phyloP scores from a whole-genome alignment of 176 grass and related monocot genomes.

The Metroxylon sagu region DNA sequence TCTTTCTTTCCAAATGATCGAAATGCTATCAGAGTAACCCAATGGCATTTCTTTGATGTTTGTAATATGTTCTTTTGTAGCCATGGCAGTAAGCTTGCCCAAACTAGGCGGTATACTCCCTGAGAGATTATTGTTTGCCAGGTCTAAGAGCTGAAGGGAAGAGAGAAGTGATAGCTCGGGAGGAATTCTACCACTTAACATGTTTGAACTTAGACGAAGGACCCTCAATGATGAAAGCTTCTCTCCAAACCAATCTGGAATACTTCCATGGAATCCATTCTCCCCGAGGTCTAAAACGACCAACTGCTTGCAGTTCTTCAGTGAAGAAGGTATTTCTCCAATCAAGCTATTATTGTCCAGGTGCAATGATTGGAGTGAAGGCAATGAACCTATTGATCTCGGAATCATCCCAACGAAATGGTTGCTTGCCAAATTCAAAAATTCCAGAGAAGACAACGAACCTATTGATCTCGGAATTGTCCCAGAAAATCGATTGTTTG shows the following conservation, averaged over 20 bases:
- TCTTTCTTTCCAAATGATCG: background rate
- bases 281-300: background rate
- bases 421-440: background rate
- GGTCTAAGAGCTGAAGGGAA: constrained; percentile 50
- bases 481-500: constrained; percentile 19
- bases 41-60: constrained; percentile 22
- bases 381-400: background rate
- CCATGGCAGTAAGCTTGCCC: constrained; percentile 46
- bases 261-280: background rate
- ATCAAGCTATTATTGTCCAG: background rate
- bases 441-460: background rate
- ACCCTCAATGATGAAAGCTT: background rate
- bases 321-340: background rate
- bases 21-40: constrained; percentile 45
- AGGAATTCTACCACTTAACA: constrained; percentile 26
- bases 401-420: background rate
- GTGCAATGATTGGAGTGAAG: background rate
- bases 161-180: constrained; percentile 15
- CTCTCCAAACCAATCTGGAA: background rate
- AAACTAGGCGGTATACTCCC: constrained; percentile 44
- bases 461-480: constrained; percentile 3
- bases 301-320: background rate
- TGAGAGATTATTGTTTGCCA: constrained; percentile 41
- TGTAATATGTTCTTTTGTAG: constrained; percentile 4
- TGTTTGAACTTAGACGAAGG: background rate